A percentile compares a stretch with the other conserved stretches of the same genome.
phyloP scores from a whole-genome alignment of 306 rosid genomes.

The Astragalus glycyphyllos region DNA sequence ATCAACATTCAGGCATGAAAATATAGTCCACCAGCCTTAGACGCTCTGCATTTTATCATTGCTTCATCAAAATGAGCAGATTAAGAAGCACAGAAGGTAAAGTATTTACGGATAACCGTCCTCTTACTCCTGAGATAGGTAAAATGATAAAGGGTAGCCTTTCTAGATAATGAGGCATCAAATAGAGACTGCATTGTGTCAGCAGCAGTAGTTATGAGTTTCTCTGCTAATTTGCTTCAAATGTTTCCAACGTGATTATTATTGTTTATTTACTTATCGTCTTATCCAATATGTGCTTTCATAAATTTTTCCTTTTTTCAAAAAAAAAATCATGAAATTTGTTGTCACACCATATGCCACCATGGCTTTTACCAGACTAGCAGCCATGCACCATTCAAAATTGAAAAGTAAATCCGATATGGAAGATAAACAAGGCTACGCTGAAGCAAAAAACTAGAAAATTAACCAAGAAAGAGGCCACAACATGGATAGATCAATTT shows the following conservation, averaged over 20 bases:
- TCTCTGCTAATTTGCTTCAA: constrained; percentile 12
- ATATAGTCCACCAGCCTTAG: constrained; percentile 2
- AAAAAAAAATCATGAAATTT: background rate
- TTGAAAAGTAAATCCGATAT: constrained; percentile 11
- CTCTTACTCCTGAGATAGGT: background rate
- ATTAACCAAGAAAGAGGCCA: background rate
- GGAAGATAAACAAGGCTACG: constrained; percentile 3
- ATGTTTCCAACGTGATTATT: background rate
- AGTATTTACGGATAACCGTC: background rate
- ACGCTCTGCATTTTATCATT: background rate
- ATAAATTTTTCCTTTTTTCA: background rate
- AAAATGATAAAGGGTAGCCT: background rate
- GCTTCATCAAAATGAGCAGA: constrained; percentile 6
- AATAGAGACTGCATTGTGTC: background rate
- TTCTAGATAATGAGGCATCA: constrained; percentile 1
- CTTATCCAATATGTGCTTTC: constrained; percentile 12
- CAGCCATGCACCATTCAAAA: constrained; percentile 6
- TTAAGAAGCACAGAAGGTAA: background rate
- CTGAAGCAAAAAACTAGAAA: background rate
- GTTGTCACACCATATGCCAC: background rate
- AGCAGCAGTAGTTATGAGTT: background rate
- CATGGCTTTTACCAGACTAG: background rate
- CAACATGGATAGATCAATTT: background rate
- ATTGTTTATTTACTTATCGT: background rate
- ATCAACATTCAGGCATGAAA: background rate